phyloP scores from a whole-genome alignment of 345 rosid genomes.

The Kandelia obovata region DNA sequence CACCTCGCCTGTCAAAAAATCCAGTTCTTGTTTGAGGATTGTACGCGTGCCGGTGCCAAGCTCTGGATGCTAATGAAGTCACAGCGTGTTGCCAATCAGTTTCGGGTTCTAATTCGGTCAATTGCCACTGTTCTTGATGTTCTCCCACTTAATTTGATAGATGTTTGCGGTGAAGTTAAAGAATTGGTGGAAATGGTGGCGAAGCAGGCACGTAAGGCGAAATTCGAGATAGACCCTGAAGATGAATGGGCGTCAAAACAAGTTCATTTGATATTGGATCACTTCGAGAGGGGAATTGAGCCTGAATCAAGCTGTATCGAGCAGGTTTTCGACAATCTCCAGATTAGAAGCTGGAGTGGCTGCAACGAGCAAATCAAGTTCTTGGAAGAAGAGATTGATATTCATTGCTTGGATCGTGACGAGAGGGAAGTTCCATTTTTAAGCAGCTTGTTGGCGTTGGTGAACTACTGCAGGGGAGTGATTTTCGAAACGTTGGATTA shows the following conservation, averaged over 20 bases:
- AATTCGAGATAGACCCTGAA: conserved; percentile 38
- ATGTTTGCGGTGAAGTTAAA: conserved; percentile 56
- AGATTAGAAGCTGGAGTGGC: conserved; percentile 55
- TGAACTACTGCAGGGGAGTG: conserved; percentile 67
- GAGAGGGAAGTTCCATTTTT: conserved; percentile 48
- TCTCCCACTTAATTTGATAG: conserved; percentile 47
- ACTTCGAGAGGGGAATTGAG: conserved; percentile 50
- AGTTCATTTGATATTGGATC: conserved; percentile 31
- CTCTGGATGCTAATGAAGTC: conserved; percentile 58
- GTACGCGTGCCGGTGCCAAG: conserved; percentile 59
- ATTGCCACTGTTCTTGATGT: conserved; percentile 55
- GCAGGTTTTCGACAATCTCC: conserved; percentile 48
- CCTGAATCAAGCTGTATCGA: conserved; percentile 41
- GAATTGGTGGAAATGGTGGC: conserved; percentile 63
- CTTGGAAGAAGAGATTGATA: conserved; percentile 48
- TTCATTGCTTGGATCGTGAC: conserved; percentile 31
- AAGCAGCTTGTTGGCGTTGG: conserved; percentile 53
- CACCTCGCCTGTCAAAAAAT: conserved; percentile 67
- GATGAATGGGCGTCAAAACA: conserved; percentile 46
- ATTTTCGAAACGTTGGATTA: conserved; percentile 39
- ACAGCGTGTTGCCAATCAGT: conserved; percentile 44
- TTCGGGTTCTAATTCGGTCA: conserved; percentile 39
- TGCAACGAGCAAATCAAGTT: conserved; percentile 57
- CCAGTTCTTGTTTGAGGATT: conserved; percentile 65
- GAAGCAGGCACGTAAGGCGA: conserved; percentile 51